phyloP scores from a whole-genome alignment of 306 rosid species.

The Prunus davidiana region DNA sequence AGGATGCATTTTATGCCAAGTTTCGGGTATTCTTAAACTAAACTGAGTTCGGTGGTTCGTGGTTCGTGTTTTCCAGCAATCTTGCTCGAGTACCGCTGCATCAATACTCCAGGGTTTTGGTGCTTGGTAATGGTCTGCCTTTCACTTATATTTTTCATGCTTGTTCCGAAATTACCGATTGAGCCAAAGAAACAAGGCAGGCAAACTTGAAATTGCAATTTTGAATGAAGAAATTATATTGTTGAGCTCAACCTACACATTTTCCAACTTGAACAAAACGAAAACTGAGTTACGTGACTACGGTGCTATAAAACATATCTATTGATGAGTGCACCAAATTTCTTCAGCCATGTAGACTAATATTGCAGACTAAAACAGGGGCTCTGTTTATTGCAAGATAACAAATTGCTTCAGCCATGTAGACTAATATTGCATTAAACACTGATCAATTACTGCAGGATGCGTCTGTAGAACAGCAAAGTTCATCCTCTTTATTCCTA shows the following conservation, averaged over 20 bases:
- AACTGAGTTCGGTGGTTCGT: too few relatives aligned
- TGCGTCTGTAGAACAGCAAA: background rate
- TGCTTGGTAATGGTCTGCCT: background rate
- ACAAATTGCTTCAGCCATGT: background rate
- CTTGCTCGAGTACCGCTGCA: too few relatives aligned
- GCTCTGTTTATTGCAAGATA: too few relatives aligned
- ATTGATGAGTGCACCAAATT: background rate
- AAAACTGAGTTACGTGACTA: background rate
- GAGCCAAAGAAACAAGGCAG: background rate
- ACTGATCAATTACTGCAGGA: background rate
- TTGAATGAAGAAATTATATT: background rate
- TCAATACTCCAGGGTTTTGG: background rate
- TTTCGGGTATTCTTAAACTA: too few relatives aligned
- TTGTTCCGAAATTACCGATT: background rate
- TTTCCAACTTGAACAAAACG: background rate
- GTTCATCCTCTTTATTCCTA: conserved; percentile 9
- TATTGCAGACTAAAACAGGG: too few relatives aligned
- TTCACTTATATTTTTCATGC: background rate
- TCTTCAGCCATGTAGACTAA: too few relatives aligned
- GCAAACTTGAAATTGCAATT: background rate
- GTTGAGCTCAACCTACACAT: conserved; percentile 6
- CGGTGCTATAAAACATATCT: background rate
- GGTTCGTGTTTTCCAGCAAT: too few relatives aligned
- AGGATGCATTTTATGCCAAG: too few relatives aligned
- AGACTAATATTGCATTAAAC: background rate